Evolutionary conservation across 2,329 filamentous ascomycete genomes (phyloP).

Genomic region (Thermothelomyces thermophilus): DNA sequence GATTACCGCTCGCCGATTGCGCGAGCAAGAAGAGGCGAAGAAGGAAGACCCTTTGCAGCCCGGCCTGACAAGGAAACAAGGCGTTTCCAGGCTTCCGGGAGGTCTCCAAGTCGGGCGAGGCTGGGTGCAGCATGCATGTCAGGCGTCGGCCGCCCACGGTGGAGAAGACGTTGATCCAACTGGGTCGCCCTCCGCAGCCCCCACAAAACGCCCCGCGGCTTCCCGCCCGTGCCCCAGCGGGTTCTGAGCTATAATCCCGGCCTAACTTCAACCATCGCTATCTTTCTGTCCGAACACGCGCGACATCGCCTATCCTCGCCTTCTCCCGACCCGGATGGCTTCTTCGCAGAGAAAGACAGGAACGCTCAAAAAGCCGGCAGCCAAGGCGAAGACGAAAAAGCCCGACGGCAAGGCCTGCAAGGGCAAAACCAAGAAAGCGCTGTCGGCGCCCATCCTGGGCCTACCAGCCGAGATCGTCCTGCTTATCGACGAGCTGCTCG

Average conservation of each 20-base stretch:
- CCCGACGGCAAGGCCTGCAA: conserved; percentile 8
- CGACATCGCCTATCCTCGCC: conserved; percentile 2
- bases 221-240: neutral
- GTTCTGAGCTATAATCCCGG: conserved; percentile 7
- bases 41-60: too few species aligned
- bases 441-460: conserved; percentile 16
- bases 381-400: conserved; percentile 11
- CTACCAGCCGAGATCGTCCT: conserved; percentile 21
- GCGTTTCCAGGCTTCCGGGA: neutral
- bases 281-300: neutral
- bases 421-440: conserved; percentile 3
- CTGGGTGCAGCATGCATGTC: neutral
- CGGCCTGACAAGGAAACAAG: neutral
- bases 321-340: conserved; percentile 4
- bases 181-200: conserved; percentile 1
- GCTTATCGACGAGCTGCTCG: conserved; percentile 20
- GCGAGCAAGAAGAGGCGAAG: neutral
- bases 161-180: conserved; percentile 2
- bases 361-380: conserved; percentile 9
- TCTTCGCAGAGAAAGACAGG: conserved; percentile 6
- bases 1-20: neutral
- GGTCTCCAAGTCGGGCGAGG: conserved; percentile 1
- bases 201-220: conserved; percentile 10
- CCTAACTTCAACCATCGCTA: conserved; percentile 4
- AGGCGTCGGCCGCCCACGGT: neutral